Base-by-base conservation (phyloP, 164 flowering plant species). In the Paratinospora sagittata region DNA sequence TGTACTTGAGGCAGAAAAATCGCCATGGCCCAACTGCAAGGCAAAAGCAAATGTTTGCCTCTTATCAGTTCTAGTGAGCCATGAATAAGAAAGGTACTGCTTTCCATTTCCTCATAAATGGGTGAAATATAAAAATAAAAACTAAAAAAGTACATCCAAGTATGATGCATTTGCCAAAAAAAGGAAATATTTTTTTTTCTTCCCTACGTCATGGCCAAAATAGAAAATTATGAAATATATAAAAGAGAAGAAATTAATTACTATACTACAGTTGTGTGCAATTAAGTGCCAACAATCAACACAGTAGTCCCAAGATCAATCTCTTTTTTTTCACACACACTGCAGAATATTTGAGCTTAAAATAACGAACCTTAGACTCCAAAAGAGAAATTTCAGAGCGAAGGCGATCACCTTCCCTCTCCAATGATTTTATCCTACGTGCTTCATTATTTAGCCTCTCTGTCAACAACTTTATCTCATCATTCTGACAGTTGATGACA, bases 21-120 rank as follows among this genome's bases (percentile, higher is more conserved):
- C 98, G 65, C 99, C 99, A 84, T 92, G 98, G 24, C 99, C 98
- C 78, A 96, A 70, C 99, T 96, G 82, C 68, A 64, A 8, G 76
- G 66, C n/a, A 36, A 58, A 78, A 84, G 63, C 12, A 23, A 55
- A 19, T 8, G 19, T 8, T 17, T n/a, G 26, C 61, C 24, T 23
- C 10, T 55, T 8, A 55, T 55, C 24, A 19, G 24, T 55, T 19
- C 61, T 19, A 6, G 24, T 7, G 6, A 19, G 19, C 5, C 5
- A n/a, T 55, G 23, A 21, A 55, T n/a, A n/a, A 52, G 19, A n/a
- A 52, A 47, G 60, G 7, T 52, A 52, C 0, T 17, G 60, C 60
- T 52, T 16, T 17, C 60, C 24, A 55, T 19, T 52, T 27, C n/a
- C 11, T 64, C 21, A 30, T 39, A 33, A 33, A 33, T 14, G 17